phyloP scores from a whole-genome alignment of 768 basidiomycete genomes.

The Phlegmacium glaucopus region DNA sequence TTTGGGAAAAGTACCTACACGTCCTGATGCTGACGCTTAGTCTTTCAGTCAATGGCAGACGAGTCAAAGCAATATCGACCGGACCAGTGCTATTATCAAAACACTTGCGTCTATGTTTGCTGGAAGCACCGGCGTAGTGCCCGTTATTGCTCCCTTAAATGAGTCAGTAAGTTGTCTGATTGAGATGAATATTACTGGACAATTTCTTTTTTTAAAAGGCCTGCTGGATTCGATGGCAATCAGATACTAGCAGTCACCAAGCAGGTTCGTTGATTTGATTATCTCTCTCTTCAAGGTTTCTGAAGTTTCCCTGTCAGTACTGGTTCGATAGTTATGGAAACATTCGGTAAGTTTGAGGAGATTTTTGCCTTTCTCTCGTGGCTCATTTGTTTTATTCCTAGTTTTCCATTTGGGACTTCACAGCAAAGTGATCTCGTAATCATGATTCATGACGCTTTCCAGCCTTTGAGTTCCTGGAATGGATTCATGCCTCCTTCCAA shows the following conservation, averaged over 20 bases:
- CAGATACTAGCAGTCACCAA: conserved; percentile 45
- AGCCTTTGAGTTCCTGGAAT: conserved; percentile 65
- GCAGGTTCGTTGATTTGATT: conserved; percentile 29
- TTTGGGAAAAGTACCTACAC: conserved; percentile 2
- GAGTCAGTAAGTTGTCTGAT: conserved; percentile 45
- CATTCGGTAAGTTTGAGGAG: conserved; percentile 47
- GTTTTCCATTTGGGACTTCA: conserved; percentile 12
- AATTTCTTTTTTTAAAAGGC: conserved; percentile 36
- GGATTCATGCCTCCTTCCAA: conserved; percentile 53
- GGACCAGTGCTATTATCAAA: conserved; percentile 65
- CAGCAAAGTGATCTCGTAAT: conserved; percentile 63
- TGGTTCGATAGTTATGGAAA: conserved; percentile 75
- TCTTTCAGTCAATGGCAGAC: conserved; percentile 58
- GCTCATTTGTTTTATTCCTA: neutral
- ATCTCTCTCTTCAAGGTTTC: conserved; percentile 12
- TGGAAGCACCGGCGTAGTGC: conserved; percentile 48
- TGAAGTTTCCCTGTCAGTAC: conserved; percentile 36
- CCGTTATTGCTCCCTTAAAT: conserved; percentile 73
- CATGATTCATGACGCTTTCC: conserved; percentile 79
- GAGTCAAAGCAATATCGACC: conserved; percentile 58
- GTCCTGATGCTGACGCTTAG: neutral
- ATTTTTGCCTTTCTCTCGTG: neutral
- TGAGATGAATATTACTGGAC: neutral
- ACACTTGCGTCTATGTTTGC: conserved; percentile 58
- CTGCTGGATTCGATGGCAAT: conserved; percentile 63